Percentiles rank a stretch among this genome's conserved stretches.
These are phyloP conservation scores for Populus hybrid DNA, from an alignment of 441 rosid genomes.

Conservation along the genomic window DNA sequence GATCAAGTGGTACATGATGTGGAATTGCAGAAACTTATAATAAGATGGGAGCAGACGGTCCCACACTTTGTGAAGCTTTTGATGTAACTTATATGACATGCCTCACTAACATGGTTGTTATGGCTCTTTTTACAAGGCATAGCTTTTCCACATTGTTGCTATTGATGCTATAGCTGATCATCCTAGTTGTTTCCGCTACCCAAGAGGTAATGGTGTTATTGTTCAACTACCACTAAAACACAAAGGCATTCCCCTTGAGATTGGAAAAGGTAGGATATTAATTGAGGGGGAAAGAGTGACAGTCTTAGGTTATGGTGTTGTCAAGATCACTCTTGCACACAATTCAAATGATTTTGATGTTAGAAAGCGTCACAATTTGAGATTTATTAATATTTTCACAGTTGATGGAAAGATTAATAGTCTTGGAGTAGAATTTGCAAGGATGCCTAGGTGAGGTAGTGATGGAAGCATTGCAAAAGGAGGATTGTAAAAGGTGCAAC, in stretches of 20 bases:
- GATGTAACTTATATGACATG: conserved; percentile 93
- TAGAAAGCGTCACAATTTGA: no score
- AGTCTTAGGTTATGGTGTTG: conserved; percentile 64
- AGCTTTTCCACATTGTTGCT: conserved; percentile 93
- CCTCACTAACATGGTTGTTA: conserved; percentile 94
- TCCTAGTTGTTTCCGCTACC: conserved; percentile 93
- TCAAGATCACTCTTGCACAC: no score
- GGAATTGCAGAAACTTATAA: conserved; percentile 85
- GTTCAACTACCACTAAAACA: conserved; percentile 65
- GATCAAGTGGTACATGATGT: conserved; percentile 98
- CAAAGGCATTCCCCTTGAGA: conserved; percentile 84
- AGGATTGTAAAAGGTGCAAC: no score
- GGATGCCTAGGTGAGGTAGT: no score
- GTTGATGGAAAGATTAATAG: no score
- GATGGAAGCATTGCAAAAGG: no score
- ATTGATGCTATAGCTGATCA: conserved; percentile 87
- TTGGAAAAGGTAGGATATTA: conserved; percentile 78
- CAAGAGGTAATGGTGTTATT: conserved; percentile 87
- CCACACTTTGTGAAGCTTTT: conserved; percentile 89
- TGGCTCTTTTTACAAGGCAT: conserved; percentile 95
- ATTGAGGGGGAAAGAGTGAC: conserved; percentile 89
- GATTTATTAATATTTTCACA: no score
- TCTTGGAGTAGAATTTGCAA: no score
- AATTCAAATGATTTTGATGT: no score
- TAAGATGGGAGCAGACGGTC: conserved; percentile 95